phyloP scores from a whole-genome alignment of 2,329 filamentous ascomycete species.

The Xylaria sp. region DNA sequence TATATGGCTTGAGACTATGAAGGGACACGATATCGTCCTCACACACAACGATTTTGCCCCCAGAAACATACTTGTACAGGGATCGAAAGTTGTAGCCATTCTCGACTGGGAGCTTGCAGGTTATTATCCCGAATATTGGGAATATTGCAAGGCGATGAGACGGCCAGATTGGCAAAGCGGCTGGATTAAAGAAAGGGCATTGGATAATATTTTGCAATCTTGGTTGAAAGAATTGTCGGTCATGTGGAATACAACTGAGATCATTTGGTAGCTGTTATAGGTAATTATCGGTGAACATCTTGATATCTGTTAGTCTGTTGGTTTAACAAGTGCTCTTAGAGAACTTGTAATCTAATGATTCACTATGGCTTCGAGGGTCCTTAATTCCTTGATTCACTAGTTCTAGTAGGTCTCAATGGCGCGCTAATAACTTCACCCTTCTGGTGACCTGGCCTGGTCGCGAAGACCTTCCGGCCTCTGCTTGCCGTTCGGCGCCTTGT shows the following conservation, averaged over 20 bases:
- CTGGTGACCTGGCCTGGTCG: too few relatives aligned
- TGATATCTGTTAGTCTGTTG: background rate
- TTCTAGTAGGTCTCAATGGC: too few relatives aligned
- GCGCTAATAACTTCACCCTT: too few relatives aligned
- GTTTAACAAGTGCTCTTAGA: too few relatives aligned
- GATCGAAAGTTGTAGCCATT: conserved; percentile 33
- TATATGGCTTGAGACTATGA: conserved; percentile 29
- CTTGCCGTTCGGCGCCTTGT: too few relatives aligned
- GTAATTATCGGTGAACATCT: conserved; percentile 1
- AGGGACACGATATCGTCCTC: conserved; percentile 31
- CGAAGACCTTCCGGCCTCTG: too few relatives aligned
- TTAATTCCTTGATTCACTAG: too few relatives aligned
- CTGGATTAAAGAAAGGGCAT: conserved; percentile 30
- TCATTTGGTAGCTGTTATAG: conserved; percentile 24
- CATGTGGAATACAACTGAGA: conserved; percentile 33
- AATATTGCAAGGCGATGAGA: conserved; percentile 37
- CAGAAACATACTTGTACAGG: conserved; percentile 36
- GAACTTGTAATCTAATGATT: too few relatives aligned
- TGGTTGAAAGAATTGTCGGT: conserved; percentile 30
- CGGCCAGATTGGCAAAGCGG: conserved; percentile 28
- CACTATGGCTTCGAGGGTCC: too few relatives aligned
- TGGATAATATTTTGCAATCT: conserved; percentile 30
- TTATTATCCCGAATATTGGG: conserved; percentile 38
- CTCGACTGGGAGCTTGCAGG: conserved; percentile 37
- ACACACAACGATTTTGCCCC: conserved; percentile 37